Percentiles rank a stretch among this genome's conserved stretches.
Evolutionary conservation across 2,329 filamentous ascomycete species (phyloP).

Genomic region (Colletotrichum sp.): DNA sequence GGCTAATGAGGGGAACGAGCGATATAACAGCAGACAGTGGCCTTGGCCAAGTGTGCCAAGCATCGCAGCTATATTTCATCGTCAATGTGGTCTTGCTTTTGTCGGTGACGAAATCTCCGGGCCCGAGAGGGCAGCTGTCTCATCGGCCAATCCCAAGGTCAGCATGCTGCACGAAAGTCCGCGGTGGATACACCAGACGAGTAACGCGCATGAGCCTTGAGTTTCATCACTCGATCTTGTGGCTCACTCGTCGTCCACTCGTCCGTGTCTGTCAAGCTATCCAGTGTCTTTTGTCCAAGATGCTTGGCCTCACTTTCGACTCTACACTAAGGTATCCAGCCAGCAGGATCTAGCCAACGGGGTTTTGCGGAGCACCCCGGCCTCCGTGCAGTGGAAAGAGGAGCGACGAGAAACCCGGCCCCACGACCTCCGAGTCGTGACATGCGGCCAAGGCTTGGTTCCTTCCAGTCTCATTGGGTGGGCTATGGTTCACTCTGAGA

Average conservation of each 20-base stretch:
- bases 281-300: not conserved
- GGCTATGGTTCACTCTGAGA: not conserved
- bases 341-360: not conserved
- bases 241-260: not conserved
- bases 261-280: not conserved
- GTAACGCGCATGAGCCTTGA: not conserved
- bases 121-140: not conserved
- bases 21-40: not conserved
- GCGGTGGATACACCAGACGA: not conserved
- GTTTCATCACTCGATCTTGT: not conserved
- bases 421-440: not conserved
- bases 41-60: not conserved
- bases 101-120: not conserved
- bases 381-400: not conserved
- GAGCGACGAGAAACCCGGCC: not conserved
- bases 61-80: not conserved
- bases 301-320: not conserved
- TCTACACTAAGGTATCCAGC: not conserved
- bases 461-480: not conserved
- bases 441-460: constrained; percentile 1
- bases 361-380: not conserved
- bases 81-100: not conserved
- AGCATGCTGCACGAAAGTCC: not conserved
- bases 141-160: not conserved
- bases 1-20: not conserved